Base-by-base conservation (phyloP, 2,329 filamentous ascomycete genomes). In the Tolypocladium ophioglossoides region DNA sequence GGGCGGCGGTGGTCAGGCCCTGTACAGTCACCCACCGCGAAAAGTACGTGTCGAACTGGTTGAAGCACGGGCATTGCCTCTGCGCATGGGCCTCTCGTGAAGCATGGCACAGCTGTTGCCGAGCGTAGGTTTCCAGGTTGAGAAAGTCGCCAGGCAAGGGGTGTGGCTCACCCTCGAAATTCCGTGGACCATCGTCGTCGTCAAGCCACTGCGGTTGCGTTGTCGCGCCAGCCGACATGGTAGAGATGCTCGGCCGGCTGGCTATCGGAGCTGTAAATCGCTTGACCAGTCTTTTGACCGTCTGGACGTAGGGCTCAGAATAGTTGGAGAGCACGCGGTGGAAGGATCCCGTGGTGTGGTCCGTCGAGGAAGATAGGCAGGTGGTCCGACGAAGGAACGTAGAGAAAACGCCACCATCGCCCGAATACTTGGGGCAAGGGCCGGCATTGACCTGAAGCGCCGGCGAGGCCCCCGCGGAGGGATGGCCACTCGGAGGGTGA, bases 91-190 rank as follows among this genome's bases (percentile, higher is more conserved):
- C 59, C 18, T 59, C 58, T 1, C 55, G 52, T 3, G 56, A 57
- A 0, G 54, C 49, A 18, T 59, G 52, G 46, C 67, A 70, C 11
- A 44, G 47, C 1, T 58, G 47, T n/a, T 57, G 56, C 4, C 52
- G 38, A 11, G 61, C 39, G 4, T 64, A 57, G 0, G 59, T 47
- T 14, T 65, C 63, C 20, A 72, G 57, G n/a, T 61, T 68, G 8
- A 82, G 64, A 39, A 78, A 78, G 58, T 81, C 77, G 22, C 78
- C 77, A 0, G 79, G 75, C 5, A 81, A 60, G 5, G 72, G 68
- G 39, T 62, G 61, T 4, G 66, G 66, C 1, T 57, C 51, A 27
- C 53, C 56, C 8, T 56, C 52, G 8, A 63, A 57, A 8, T 46
- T 41, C 0, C 52, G 55, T 1, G 67, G 64, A 4, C 64, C 62